A percentile compares a stretch with the other conserved stretches of the same genome.
Conservation (phyloP, 805 yeast species). For the Clavispora fructus region DNA sequence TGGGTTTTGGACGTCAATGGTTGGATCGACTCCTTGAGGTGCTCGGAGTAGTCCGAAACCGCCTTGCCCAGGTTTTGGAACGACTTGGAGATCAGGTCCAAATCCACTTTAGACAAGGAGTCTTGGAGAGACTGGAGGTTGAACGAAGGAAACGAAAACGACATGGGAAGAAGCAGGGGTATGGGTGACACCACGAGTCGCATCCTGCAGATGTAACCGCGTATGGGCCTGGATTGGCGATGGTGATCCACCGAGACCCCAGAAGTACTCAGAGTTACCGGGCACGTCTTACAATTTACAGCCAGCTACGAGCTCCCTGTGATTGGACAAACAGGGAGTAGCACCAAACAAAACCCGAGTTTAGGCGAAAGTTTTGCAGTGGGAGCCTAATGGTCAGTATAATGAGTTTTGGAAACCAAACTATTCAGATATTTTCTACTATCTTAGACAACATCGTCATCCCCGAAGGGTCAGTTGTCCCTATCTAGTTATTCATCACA, state of each 20-base stretch:
- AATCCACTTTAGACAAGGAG: slow-evolving; percentile 36
- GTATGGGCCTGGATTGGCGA: too few relatives aligned
- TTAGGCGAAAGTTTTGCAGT: too few relatives aligned
- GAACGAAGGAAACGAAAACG: slow-evolving; percentile 35
- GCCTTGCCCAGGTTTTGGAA: slow-evolving; percentile 35
- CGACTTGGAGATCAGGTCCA: slow-evolving; percentile 29
- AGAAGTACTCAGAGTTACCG: too few relatives aligned
- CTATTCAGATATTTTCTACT: slow-evolving; percentile 13
- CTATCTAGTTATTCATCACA: slow-evolving; percentile 16
- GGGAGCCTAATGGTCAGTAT: not conserved
- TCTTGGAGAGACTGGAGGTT: slow-evolving; percentile 37
- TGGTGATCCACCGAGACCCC: too few relatives aligned
- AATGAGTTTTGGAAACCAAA: not conserved
- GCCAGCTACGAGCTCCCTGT: too few relatives aligned
- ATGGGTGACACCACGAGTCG: too few relatives aligned
- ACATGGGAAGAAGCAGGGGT: slow-evolving; percentile 17
- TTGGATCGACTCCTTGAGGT: slow-evolving; percentile 38
- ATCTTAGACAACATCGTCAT: slow-evolving; percentile 16
- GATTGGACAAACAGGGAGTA: too few relatives aligned
- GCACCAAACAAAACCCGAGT: too few relatives aligned
- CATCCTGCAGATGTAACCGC: not conserved
- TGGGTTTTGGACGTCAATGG: slow-evolving; percentile 59
- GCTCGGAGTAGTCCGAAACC: slow-evolving; percentile 35
- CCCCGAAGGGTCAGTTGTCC: slow-evolving; percentile 19
- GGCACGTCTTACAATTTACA: not conserved